Evolutionary conservation across 768 basidiomycete species (phyloP).

Genomic region (Mycena sanguinolenta): DNA sequence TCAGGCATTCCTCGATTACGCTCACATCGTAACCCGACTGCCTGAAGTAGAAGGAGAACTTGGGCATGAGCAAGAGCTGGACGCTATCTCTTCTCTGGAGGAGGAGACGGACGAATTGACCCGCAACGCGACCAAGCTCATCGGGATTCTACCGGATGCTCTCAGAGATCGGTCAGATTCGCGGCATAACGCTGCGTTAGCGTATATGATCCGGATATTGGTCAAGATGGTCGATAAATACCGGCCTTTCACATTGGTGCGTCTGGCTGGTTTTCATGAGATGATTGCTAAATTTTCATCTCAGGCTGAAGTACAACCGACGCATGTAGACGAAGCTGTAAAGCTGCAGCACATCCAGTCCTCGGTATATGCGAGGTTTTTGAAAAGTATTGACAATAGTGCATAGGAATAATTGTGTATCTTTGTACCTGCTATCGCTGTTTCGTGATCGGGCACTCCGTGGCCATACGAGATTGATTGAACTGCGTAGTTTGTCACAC

Average conservation of each 20-base stretch:
- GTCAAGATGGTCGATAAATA: slow-evolving; percentile 70
- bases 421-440: slow-evolving; percentile 30
- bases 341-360: slow-evolving; percentile 75
- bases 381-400: slow-evolving; percentile 63
- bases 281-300: slow-evolving; percentile 21
- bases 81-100: slow-evolving; percentile 19
- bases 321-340: slow-evolving; percentile 67
- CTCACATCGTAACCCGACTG: slow-evolving; percentile 70
- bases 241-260: slow-evolving; percentile 72
- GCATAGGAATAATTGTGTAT: slow-evolving; percentile 39
- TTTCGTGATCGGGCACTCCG: background rate
- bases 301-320: slow-evolving; percentile 60
- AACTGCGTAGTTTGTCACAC: background rate
- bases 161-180: slow-evolving; percentile 68
- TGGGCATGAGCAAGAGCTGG: slow-evolving; percentile 18
- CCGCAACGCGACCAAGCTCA: slow-evolving; percentile 72
- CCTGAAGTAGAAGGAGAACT: slow-evolving; percentile 59
- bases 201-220: slow-evolving; percentile 79
- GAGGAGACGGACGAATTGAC: slow-evolving; percentile 68
- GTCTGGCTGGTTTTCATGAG: slow-evolving; percentile 1
- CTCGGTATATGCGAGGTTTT: slow-evolving; percentile 74
- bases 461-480: background rate
- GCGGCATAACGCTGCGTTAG: slow-evolving; percentile 78
- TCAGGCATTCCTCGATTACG: slow-evolving; percentile 82
- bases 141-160: slow-evolving; percentile 78